Percentiles rank a stretch among this genome's conserved stretches.
phyloP scores from a whole-genome alignment of 2,329 filamentous ascomycete species.

The Pezicula radicicola region DNA sequence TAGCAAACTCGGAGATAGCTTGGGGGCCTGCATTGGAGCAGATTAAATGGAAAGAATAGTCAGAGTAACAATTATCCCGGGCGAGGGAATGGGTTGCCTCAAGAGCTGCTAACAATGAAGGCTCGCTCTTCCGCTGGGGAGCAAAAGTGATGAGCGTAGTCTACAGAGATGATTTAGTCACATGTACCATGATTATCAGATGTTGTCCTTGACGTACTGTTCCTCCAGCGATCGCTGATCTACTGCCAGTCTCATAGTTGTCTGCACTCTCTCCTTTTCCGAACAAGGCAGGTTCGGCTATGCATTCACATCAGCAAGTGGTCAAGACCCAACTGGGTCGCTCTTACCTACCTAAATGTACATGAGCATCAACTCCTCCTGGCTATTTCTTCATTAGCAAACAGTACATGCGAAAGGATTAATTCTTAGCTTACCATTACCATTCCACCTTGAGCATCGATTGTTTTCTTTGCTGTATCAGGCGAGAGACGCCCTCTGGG shows the following conservation, averaged over 20 bases:
- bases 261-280: constrained; percentile 29
- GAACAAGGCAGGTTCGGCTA: constrained; percentile 40
- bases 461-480: constrained; percentile 28
- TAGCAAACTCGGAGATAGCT: constrained; percentile 29
- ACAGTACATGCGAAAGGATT: not conserved
- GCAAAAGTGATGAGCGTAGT: constrained; percentile 47
- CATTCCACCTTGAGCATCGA: constrained; percentile 40
- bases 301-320: not conserved
- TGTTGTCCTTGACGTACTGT: constrained; percentile 22
- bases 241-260: constrained; percentile 30
- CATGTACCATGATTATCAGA: not conserved
- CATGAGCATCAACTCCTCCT: constrained; percentile 43
- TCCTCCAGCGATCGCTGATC: constrained; percentile 43
- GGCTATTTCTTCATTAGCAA: constrained; percentile 17
- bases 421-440: constrained; percentile 30
- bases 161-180: not conserved
- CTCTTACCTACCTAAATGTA: constrained; percentile 32
- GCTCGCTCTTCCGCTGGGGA: constrained; percentile 40
- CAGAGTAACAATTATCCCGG: constrained; percentile 40
- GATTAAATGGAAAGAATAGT: constrained; percentile 47
- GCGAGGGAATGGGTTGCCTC: constrained; percentile 39
- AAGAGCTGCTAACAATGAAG: constrained; percentile 39
- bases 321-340: not conserved
- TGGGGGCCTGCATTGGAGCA: constrained; percentile 35
- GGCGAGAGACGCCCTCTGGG: constrained; percentile 28